Evolutionary conservation across 441 rosid species (phyloP).

Genomic region (Hura crepitans): DNA sequence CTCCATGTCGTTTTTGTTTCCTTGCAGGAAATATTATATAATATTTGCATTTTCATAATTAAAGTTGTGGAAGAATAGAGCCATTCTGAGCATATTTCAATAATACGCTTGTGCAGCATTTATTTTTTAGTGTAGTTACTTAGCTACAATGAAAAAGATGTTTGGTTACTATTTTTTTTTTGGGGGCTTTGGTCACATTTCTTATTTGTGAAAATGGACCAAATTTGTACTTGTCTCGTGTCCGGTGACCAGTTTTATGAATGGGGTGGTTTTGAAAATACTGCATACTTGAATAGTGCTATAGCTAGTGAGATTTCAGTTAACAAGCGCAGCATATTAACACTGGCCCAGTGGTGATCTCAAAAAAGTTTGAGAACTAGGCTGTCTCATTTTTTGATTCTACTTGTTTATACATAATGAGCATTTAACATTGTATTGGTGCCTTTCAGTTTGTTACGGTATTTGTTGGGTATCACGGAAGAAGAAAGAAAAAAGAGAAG

Average conservation of each 20-base stretch:
- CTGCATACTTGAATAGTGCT: neutral
- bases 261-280: neutral
- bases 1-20: conserved; percentile 9
- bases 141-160: too few species aligned
- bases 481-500: conserved; percentile 82
- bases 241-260: too few species aligned
- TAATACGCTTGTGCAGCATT: neutral
- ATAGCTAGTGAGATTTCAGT: neutral
- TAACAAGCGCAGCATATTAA: too few species aligned
- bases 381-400: neutral
- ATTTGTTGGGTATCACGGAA: conserved; percentile 72
- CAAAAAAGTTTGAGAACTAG: neutral
- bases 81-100: neutral
- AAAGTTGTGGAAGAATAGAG: neutral
- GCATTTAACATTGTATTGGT: neutral
- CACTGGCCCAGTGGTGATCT: neutral
- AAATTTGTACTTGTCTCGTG: too few species aligned
- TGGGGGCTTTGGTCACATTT: too few species aligned
- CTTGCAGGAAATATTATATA: conserved; percentile 1
- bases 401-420: neutral
- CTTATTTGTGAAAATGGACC: too few species aligned
- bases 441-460: conserved; percentile 57
- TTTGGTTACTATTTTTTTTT: too few species aligned
- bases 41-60: neutral
- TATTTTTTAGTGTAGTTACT: too few species aligned